These are phyloP conservation scores for Trichoderma simmonsii DNA, from an alignment of 2,329 filamentous ascomycete species.

Conservation along the genomic window DNA sequence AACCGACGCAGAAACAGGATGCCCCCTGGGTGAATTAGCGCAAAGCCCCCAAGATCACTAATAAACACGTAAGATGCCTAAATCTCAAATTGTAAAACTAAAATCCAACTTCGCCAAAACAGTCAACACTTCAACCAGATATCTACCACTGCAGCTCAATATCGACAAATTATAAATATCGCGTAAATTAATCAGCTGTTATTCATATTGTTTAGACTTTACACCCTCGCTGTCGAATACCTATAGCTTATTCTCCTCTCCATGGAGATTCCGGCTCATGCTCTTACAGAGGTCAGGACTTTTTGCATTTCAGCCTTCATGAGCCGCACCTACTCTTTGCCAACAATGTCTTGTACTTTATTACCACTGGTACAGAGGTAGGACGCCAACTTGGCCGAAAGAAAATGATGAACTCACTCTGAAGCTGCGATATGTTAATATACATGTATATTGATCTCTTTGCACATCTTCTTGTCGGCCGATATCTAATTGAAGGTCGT, in stretches of 20 bases:
- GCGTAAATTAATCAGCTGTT: not conserved
- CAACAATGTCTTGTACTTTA: not conserved
- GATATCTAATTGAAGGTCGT: not conserved
- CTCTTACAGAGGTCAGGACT: not conserved
- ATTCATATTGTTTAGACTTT: not conserved
- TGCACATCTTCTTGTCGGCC: not conserved
- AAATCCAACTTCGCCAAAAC: not conserved
- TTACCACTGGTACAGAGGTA: not conserved
- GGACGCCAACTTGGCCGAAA: accelerated
- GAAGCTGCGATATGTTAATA: not conserved
- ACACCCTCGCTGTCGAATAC: not conserved
- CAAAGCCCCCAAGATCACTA: not conserved
- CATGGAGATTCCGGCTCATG: not conserved
- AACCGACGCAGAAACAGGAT: not conserved
- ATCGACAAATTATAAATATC: not conserved
- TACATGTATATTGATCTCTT: not conserved
- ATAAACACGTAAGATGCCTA: not conserved
- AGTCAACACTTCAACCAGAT: not conserved
- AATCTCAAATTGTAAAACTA: not conserved
- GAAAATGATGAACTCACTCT: not conserved
- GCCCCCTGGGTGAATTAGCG: not conserved
- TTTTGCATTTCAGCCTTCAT: not conserved
- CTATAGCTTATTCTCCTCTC: not conserved
- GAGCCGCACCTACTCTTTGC: not conserved
- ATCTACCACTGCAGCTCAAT: not conserved